Base-by-base conservation (phyloP, 1,284 basidiomycete genomes). In the Athelia sp. region DNA sequence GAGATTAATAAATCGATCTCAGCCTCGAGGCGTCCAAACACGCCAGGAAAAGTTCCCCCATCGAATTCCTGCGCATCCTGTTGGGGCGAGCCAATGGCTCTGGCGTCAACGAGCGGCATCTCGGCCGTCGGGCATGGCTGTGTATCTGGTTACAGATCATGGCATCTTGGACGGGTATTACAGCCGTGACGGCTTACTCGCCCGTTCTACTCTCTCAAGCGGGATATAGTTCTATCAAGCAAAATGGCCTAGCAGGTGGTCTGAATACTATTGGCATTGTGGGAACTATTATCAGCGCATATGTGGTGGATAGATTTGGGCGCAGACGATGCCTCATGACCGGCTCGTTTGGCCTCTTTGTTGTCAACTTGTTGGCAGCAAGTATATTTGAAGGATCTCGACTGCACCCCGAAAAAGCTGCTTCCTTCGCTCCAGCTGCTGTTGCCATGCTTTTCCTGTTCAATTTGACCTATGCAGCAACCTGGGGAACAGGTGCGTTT, bases 401-500 rank as follows among this genome's bases (percentile, higher is more conserved):
- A 58, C 74, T 62, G 68, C 55, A 71, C 55, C 73, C 72, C 8
- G 72, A 71, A 2, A 70, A 70, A 51, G 67, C 72, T 3, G 52
- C 66, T 10, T 57, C 68, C 53, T 76, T 72, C 56, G 75, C 74
- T 13, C 74, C 70, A 17, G 74, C 74, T 0, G 72, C 73, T 3
- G 74, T 73, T 10, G 68, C 73, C 56, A 76, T 75, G 61, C 69
- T 77, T 24, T 77, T 76, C 62, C 48, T 72, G 44, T 77, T 74
- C 58, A 77, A 74, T 2, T 66, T 67, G 10, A 55, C 74, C 17
- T 76, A 75, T 58, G 74, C 73, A 32, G 74, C 74, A 42, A 76
- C 74, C 24, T 82, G 81, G 78, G 73, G 83, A 34, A 82, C 81
- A 19, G 77, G 4, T 80, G 76, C 69, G 65, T 72, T 2, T 52